Evolutionary conservation across 139 green algal species (phyloP), one percentile per base, ranked within the genome.

Genomic region (Gonium pectorale): DNA sequence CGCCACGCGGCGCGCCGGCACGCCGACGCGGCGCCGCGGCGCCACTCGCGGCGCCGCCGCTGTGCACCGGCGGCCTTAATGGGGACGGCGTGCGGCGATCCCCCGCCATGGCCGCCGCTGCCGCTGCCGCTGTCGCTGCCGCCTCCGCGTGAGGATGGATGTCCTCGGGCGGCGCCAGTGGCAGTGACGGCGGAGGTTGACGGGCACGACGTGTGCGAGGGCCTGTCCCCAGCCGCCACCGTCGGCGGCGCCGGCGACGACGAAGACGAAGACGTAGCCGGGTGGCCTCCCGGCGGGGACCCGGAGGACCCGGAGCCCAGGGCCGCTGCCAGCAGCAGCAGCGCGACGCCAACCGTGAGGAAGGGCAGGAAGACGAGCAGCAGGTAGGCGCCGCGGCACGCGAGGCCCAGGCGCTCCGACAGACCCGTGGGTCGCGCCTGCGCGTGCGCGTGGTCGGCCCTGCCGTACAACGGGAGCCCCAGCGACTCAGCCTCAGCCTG

Each of bases 291-390:
- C n/a, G n/a, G n/a, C n/a, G n/a, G n/a, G n/a, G n/a, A n/a, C n/a
- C n/a, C n/a, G 66, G 9, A 33, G 35, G 35, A 5, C 13, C 21
- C 22, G 66, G 66, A 5, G 40, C 40, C 21, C 1, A 56, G 38
- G 13, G 35, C 1, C 40, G 37, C 24, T 0, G 91, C 74, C 43
- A 95, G 71, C 62, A 96, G 86, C 78, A 96, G 69, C 75, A 96
- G 74, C 19, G 80, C 46, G 5, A 86, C 43, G 19, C 90, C 94
- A 15, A 95, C 64, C 22, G 92, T 86, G 27, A 95, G 41, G 81
- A 96, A 95, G 33, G 94, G 94, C 11, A 84, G 38, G 73, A 97
- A 96, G 1, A 95, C 72, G 17, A 86, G 40, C 44, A 94, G 2
- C 15, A 97, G 89, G 52, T 93, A 90, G 15, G 83, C 52, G 0